Evolutionary conservation across 495 filamentous ascomycete species (phyloP).

Genomic region (Lasiosphaeriaceae sp.): DNA sequence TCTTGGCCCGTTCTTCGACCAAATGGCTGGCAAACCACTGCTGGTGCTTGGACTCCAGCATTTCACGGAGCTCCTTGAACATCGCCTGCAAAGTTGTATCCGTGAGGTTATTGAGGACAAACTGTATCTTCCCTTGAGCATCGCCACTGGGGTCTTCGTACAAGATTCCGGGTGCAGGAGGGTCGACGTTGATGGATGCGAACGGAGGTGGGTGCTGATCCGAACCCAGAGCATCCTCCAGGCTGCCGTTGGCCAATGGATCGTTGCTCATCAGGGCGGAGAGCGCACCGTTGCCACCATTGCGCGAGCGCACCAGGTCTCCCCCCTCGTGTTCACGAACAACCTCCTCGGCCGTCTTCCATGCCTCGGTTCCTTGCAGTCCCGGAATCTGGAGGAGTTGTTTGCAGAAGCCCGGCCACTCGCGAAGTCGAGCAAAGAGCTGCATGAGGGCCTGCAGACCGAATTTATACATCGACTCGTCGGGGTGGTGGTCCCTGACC

Average conservation of each 20-base stretch:
- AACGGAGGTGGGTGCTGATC: conserved; percentile 61
- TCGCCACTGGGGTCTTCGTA: conserved; percentile 82
- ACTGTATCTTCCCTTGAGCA: conserved; percentile 86
- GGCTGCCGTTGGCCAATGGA: conserved; percentile 58
- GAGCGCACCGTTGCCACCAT: conserved; percentile 31
- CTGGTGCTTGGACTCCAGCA: conserved; percentile 73
- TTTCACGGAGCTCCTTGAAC: conserved; percentile 70
- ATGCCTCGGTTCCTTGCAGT: conserved; percentile 80
- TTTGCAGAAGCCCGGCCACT: conserved; percentile 89
- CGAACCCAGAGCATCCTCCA: conserved; percentile 52
- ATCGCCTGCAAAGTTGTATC: conserved; percentile 81
- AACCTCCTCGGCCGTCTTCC: conserved; percentile 75
- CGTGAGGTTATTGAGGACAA: conserved; percentile 94
- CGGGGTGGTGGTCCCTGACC: conserved; percentile 73
- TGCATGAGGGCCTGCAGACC: conserved; percentile 94
- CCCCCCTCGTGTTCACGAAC: conserved; percentile 60
- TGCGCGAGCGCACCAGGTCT: conserved; percentile 41
- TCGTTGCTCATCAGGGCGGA: conserved; percentile 10
- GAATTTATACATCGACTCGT: conserved; percentile 95
- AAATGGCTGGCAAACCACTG: conserved; percentile 96
- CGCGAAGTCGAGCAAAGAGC: conserved; percentile 71
- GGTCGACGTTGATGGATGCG: conserved; percentile 68
- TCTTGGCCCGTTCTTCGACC: conserved; percentile 93
- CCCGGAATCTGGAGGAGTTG: conserved; percentile 74
- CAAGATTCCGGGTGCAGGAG: conserved; percentile 51